These are phyloP conservation scores for Nemania abortiva DNA, from an alignment of 2,329 filamentous ascomycete species.

Conservation along the genomic window DNA sequence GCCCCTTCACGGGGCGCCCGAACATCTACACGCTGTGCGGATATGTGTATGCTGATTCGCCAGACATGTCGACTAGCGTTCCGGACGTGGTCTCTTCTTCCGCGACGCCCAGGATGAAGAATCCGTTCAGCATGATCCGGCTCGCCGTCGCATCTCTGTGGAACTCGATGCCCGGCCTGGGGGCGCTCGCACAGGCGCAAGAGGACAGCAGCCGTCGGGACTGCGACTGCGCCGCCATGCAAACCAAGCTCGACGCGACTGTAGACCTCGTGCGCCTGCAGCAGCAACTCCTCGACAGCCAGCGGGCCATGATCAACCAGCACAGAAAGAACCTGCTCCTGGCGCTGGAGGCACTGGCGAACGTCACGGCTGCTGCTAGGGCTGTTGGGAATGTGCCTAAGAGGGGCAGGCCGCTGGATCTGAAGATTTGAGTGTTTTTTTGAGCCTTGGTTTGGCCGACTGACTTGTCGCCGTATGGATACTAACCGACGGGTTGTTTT, in stretches of 20 bases:
- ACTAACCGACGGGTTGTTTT: background rate
- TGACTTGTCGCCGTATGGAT: background rate
- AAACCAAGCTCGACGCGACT: conserved; percentile 22
- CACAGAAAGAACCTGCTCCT: conserved; percentile 25
- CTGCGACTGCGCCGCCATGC: conserved; percentile 20
- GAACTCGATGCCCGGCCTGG: conserved; percentile 18
- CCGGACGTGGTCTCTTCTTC: conserved; percentile 21
- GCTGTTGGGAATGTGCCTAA: background rate
- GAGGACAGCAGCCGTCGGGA: background rate
- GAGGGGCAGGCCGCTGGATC: background rate
- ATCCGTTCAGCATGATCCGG: conserved; percentile 33
- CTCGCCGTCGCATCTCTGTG: conserved; percentile 27
- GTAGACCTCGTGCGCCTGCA: conserved; percentile 31
- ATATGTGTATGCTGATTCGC: conserved; percentile 7
- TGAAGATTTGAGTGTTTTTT: conserved; percentile 24
- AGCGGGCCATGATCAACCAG: conserved; percentile 24
- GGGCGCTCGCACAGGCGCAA: background rate
- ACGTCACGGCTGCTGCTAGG: conserved; percentile 4
- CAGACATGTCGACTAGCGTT: conserved; percentile 31
- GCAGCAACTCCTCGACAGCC: conserved; percentile 35
- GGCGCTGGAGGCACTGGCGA: conserved; percentile 25
- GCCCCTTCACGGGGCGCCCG: conserved; percentile 35
- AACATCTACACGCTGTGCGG: conserved; percentile 42
- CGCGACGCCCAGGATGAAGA: conserved; percentile 13
- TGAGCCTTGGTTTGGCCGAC: background rate